Evolutionary conservation across 2,329 filamentous ascomycete species (phyloP), one percentile per base, ranked within the genome.

Genomic region (Chalaropsis thielavioides): DNA sequence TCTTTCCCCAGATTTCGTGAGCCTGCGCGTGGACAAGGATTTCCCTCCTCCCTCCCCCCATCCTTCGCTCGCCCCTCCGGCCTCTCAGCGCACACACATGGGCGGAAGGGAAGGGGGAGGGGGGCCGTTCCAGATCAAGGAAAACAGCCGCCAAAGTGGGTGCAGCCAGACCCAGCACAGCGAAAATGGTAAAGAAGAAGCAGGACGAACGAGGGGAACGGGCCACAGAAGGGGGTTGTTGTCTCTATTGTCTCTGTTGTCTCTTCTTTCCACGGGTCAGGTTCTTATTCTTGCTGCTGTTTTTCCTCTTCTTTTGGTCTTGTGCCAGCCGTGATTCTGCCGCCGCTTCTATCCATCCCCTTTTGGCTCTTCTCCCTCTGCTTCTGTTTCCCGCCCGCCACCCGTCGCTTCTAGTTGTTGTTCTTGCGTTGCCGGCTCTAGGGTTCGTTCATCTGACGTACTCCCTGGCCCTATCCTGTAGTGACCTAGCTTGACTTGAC

Each of bases 401-500:
- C 54, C 15, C 19, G 54, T 58, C 54, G 54, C 54, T 58, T 58
- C 54, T 58, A 35, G 15, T 22, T 38, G 27, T 17, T n/a, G 46
- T 27, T 58, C 31, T 58, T 58, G 27, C 27, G 27, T 58, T 58
- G 11, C 54, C 31, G 3, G 31, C n/a, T 13, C 54, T n/a, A 58
- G 54, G 54, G 54, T 58, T 35, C 27, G 54, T 38, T 38, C 54
- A 58, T 58, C 54, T 58, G 54, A 58, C 54, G 54, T 58, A 58
- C 24, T 27, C 27, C 27, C 54, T 38, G 10, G 54, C 54, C 31
- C 15, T 58, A 38, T n/a, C 24, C 11, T 22, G 13, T 10, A 38
- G 35, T 38, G 35, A 10, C 35, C 35, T 38, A 38, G 35, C 13
- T 51, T 27, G 22, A 51, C 46, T 51, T 38, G 31, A 13, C 54